phyloP scores from a whole-genome alignment of 2,329 filamentous ascomycete species.

The Ceratocystis albifundus region DNA sequence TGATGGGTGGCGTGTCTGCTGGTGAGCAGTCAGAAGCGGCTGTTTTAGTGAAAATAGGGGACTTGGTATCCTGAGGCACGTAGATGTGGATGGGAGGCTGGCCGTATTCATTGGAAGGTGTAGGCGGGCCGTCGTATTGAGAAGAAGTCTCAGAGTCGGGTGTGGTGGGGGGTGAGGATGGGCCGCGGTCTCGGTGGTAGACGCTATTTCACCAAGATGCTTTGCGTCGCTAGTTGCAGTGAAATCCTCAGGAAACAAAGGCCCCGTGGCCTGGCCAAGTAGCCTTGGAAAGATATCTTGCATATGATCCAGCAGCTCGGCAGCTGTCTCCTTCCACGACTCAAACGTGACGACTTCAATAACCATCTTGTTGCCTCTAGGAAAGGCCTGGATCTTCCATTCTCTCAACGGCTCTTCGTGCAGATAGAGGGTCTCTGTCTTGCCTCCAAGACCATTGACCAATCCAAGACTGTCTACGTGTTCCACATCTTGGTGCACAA shows the following conservation, averaged over 20 bases:
- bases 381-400: conserved; percentile 53
- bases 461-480: conserved; percentile 46
- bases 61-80: not conserved
- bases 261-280: conserved; percentile 30
- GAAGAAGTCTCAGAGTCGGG: conserved; percentile 13
- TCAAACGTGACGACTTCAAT: conserved; percentile 51
- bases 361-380: conserved; percentile 38
- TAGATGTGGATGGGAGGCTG: conserved; percentile 1
- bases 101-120: conserved; percentile 10
- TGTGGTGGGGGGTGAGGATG: not conserved
- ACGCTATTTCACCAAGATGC: not conserved
- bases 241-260: conserved; percentile 27
- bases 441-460: conserved; percentile 30
- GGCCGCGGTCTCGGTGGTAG: not conserved
- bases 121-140: conserved; percentile 16
- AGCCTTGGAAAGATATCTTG: conserved; percentile 34
- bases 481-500: conserved; percentile 49
- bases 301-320: conserved; percentile 41
- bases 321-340: conserved; percentile 43
- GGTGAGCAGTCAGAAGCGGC: not conserved
- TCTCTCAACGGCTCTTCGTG: conserved; percentile 44
- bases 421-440: conserved; percentile 49
- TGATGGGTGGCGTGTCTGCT: not conserved
- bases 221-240: not conserved
- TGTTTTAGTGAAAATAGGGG: not conserved